Evolutionary conservation across 495 filamentous ascomycete species (phyloP), one percentile per base, ranked within the genome.

Genomic region (Hyaloscypha hepaticicola): DNA sequence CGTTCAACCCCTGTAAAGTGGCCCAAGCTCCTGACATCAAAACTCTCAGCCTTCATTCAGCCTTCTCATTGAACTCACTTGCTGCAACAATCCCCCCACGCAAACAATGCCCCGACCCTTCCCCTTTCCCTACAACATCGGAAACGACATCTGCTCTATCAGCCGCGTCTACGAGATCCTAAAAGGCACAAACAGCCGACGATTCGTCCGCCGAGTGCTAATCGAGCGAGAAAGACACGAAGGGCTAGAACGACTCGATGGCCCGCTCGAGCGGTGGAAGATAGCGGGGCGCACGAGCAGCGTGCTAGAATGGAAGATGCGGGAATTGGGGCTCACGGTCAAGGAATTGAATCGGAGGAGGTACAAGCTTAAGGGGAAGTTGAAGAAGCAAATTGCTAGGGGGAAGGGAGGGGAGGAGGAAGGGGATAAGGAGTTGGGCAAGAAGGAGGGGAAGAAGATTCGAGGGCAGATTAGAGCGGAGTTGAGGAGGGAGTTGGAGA

Each of bases 141-240:
- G 86, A 25, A 86, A 78, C 21, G 86, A 88, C 55, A 85, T 88
- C 45, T 83, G 80, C 70, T 73, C 70, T 8, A 74, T 85, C 22
- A 31, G 70, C 0, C 77, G 85, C 8, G 76, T 88, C 49, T 68
- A 69, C n/a, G 62, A 41, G 7, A 72, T 79, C 29, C 52, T 80
- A 12, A 49, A 28, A 12, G 21, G 53, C 11, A 38, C 4, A 14
- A 27, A 12, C 9, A 25, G 55, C 16, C 11, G 21, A 1, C 8
- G 25, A 27, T 68, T 68, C 38, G 26, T 64, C 6, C 41, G 28
- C 1, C 9, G 57, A 12, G 34, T 68, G 3, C 29, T 68, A 14
- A 68, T 26, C 9, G 8, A 33, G 19, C 9, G 60, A 19, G 66
- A 68, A 58, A 55, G 52, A 28, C 21, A 49, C 19, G 25, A 62